Conservation (phyloP, 2,329 filamentous ascomycete genomes). For the Trichoderma gracile region DNA sequence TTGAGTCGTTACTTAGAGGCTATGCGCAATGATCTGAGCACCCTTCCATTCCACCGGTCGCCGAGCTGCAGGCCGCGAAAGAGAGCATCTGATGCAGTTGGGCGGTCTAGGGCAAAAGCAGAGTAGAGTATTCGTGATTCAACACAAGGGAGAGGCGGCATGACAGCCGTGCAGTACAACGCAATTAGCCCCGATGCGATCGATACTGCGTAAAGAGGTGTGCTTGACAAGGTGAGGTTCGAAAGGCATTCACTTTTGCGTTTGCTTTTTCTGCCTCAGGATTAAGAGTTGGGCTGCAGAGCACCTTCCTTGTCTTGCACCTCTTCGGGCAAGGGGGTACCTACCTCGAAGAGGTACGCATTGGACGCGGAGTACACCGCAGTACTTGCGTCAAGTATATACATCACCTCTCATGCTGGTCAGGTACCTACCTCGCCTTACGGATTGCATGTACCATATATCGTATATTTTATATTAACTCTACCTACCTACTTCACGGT, state of each 20-base stretch:
- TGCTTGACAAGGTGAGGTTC: neutral
- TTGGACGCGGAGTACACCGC: too few relatives aligned
- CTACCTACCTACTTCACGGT: neutral
- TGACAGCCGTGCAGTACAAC: too few relatives aligned
- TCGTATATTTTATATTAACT: neutral
- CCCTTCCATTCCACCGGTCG: conserved; percentile 7
- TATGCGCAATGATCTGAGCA: conserved; percentile 8
- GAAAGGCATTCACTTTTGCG: neutral
- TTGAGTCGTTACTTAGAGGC: neutral
- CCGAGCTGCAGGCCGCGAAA: neutral
- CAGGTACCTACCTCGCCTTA: neutral
- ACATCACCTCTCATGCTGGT: neutral
- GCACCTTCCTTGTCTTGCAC: neutral
- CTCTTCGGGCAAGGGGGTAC: neutral
- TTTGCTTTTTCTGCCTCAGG: neutral
- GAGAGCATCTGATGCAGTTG: neutral
- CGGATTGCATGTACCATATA: neutral
- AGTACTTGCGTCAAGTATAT: neutral
- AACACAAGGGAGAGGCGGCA: neutral
- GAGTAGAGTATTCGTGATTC: neutral
- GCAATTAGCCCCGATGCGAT: too few relatives aligned
- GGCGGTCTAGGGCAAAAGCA: neutral
- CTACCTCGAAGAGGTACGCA: neutral
- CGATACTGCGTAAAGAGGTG: too few relatives aligned
- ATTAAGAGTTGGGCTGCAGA: neutral